Conservation (phyloP, 192 early-diverging fungal species). For the Helicostylum pulchrum region DNA sequence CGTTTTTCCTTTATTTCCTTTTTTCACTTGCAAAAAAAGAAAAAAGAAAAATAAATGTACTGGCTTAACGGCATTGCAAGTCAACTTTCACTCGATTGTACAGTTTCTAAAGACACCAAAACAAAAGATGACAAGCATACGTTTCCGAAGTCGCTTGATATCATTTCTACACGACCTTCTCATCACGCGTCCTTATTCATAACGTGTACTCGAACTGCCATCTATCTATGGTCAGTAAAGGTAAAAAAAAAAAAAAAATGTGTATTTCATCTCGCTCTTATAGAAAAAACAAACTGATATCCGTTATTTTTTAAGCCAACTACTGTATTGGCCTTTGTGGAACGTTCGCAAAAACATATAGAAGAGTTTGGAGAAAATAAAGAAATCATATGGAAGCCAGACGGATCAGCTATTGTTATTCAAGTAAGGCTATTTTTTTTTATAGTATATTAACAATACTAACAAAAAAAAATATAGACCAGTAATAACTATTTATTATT, state of each 20-base stretch:
- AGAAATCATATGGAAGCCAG: slow-evolving; percentile 72
- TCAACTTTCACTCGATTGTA: slow-evolving; percentile 23
- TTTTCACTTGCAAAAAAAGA: too few species aligned
- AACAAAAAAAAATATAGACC: slow-evolving; percentile 40
- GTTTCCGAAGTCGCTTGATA: slow-evolving; percentile 36
- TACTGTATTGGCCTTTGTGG: slow-evolving; percentile 59
- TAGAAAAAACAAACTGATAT: background rate
- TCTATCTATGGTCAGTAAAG: slow-evolving; percentile 64
- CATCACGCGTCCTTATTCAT: slow-evolving; percentile 56
- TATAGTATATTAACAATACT: background rate
- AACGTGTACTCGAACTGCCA: slow-evolving; percentile 54
- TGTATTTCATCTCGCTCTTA: background rate
- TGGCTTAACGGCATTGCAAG: slow-evolving; percentile 37
- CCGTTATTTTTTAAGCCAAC: slow-evolving; percentile 49
- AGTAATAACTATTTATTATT: slow-evolving; percentile 68
- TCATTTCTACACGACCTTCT: slow-evolving; percentile 45
- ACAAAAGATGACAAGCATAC: slow-evolving; percentile 25
- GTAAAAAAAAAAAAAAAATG: slow-evolving; percentile 34
- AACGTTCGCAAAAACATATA: slow-evolving; percentile 59
- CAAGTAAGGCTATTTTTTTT: slow-evolving; percentile 42
- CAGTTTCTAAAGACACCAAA: slow-evolving; percentile 19
- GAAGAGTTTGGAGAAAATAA: slow-evolving; percentile 72
- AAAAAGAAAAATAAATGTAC: slow-evolving; percentile 17
- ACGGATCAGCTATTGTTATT: slow-evolving; percentile 59
- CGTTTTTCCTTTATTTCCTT: too few species aligned